These are phyloP conservation scores for Lactarius hengduanensis DNA, from an alignment of 768 basidiomycete genomes.

Conservation along the genomic window DNA sequence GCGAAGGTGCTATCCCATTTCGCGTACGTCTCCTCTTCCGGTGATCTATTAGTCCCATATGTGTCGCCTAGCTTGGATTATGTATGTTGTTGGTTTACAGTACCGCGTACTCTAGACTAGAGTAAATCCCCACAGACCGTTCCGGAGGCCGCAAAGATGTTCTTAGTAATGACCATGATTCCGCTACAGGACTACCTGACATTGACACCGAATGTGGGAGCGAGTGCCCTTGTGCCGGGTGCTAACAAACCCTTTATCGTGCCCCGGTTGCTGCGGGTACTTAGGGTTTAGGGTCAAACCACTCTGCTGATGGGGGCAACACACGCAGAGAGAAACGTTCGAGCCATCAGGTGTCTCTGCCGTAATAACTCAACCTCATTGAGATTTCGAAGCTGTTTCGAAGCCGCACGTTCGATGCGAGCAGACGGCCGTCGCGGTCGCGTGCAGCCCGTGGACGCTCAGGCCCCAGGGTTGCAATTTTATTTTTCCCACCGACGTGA, in stretches of 20 bases:
- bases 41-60: slow-evolving; percentile 12
- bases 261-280: neutral
- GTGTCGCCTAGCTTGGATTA: slow-evolving; percentile 20
- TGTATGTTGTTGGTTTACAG: slow-evolving; percentile 11
- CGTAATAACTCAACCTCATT: too few species aligned
- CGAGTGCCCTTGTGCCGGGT: neutral
- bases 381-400: too few species aligned
- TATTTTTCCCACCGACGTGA: too few species aligned
- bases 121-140: neutral
- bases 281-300: neutral
- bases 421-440: too few species aligned
- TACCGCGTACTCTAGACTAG: slow-evolving; percentile 3
- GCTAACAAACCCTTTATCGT: neutral
- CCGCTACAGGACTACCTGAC: neutral
- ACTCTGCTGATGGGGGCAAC: neutral
- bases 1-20: neutral
- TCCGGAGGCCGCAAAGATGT: neutral
- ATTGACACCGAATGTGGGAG: neutral
- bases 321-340: too few species aligned
- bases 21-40: neutral
- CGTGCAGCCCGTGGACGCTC: too few species aligned
- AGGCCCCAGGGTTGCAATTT: too few species aligned
- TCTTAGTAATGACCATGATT: neutral
- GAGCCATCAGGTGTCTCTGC: too few species aligned
- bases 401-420: too few species aligned